Percentiles rank a stretch among this genome's conserved stretches.
Evolutionary conservation across 2,329 filamentous ascomycete genomes (phyloP).

Genomic region (Elsinoe ampelina): DNA sequence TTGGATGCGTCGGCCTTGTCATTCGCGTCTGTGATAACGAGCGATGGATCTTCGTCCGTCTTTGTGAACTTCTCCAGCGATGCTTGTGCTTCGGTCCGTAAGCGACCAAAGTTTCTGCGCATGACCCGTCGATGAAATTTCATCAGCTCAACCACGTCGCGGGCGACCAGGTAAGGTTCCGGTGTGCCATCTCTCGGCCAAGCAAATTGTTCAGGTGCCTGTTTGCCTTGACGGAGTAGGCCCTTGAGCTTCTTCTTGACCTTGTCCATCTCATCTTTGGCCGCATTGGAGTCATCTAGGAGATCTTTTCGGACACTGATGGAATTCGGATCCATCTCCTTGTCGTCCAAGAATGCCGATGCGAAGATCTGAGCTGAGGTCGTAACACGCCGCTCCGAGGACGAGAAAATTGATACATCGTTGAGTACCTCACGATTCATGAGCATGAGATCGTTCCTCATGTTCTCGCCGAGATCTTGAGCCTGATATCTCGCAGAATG

Average conservation of each 20-base stretch:
- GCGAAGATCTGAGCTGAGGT: constrained; percentile 97
- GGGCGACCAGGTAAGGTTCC: constrained; percentile 86
- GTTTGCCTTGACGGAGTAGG: constrained; percentile 80
- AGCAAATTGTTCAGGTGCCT: constrained; percentile 91
- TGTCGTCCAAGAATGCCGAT: constrained; percentile 75
- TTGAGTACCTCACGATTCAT: constrained; percentile 88
- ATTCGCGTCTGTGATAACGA: not conserved
- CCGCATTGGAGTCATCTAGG: constrained; percentile 92
- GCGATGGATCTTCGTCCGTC: constrained; percentile 20
- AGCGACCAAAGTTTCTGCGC: constrained; percentile 81
- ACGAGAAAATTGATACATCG: constrained; percentile 90
- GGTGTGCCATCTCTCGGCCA: constrained; percentile 89
- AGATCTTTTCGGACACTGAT: constrained; percentile 91
- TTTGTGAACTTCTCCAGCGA: constrained; percentile 46
- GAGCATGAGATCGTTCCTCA: constrained; percentile 86
- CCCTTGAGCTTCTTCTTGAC: constrained; percentile 99
- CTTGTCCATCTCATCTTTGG: constrained; percentile 98
- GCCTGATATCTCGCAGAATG: constrained; percentile 95
- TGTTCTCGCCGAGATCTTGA: constrained; percentile 87
- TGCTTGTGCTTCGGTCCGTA: constrained; percentile 54
- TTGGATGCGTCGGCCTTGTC: not conserved
- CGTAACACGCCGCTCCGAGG: constrained; percentile 86
- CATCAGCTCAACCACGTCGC: constrained; percentile 89
- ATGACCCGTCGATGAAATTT: constrained; percentile 94
- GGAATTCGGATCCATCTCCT: constrained; percentile 74